Evolutionary conservation across 2,329 filamentous ascomycete genomes (phyloP).

Genomic region (Trichoderma pleuroti): DNA sequence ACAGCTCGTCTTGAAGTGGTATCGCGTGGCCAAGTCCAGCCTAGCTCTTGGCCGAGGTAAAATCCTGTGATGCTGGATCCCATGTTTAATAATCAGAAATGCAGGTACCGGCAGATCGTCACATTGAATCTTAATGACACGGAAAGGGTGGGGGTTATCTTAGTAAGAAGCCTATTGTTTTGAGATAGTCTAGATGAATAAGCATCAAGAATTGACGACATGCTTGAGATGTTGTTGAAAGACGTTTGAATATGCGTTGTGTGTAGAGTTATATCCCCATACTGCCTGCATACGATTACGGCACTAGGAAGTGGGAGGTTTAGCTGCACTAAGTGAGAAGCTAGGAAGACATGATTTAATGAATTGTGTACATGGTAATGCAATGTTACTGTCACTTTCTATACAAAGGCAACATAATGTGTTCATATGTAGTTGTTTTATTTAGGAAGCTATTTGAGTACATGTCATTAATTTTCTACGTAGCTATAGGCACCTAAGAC

Average conservation of each 20-base stretch:
- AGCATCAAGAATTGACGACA: not conserved
- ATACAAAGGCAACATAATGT: not conserved
- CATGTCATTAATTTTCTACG: not conserved
- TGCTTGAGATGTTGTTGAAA: not conserved
- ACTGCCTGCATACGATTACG: not conserved
- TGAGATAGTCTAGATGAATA: slow-evolving; percentile 9
- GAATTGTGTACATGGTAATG: not conserved
- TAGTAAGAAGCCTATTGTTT: not conserved
- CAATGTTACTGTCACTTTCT: not conserved
- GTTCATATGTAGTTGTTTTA: not conserved
- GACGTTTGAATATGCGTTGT: not conserved
- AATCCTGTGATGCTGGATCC: not conserved
- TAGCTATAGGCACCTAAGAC: not conserved
- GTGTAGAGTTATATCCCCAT: not conserved
- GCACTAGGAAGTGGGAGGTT: not conserved
- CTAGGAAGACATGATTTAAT: not conserved
- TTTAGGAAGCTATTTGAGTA: not conserved
- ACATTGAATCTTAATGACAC: not conserved
- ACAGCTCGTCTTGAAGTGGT: not conserved
- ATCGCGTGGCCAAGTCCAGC: not conserved
- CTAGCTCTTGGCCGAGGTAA: not conserved
- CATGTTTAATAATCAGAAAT: slow-evolving; percentile 11
- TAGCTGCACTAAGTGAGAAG: not conserved
- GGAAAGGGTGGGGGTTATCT: not conserved
- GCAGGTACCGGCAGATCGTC: slow-evolving; percentile 1